Evolutionary conservation across 2,329 filamentous ascomycete species (phyloP).

Genomic region (Huntiella savannae): DNA sequence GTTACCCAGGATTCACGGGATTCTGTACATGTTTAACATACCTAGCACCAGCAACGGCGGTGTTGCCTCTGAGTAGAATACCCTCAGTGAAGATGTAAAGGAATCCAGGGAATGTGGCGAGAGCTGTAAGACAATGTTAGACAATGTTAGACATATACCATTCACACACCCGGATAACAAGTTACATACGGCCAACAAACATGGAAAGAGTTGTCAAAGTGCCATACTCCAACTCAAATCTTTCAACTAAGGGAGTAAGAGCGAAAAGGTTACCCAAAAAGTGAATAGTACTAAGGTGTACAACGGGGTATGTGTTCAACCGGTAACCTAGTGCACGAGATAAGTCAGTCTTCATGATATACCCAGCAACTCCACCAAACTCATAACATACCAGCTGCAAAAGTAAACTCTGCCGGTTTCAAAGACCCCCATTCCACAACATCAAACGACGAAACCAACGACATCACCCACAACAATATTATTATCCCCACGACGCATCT

Average conservation of each 20-base stretch:
- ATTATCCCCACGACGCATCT: constrained; percentile 35
- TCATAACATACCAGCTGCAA: constrained; percentile 5
- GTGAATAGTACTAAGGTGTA: constrained; percentile 70
- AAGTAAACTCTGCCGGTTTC: constrained; percentile 48
- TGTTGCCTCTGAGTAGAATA: constrained; percentile 51
- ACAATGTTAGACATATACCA: background rate
- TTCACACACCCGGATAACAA: background rate
- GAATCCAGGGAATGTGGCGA: constrained; percentile 65
- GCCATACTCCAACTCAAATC: constrained; percentile 84
- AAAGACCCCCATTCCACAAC: constrained; percentile 60
- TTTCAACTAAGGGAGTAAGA: constrained; percentile 71
- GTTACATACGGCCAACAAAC: constrained; percentile 67
- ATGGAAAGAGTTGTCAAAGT: constrained; percentile 73
- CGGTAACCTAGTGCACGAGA: constrained; percentile 50
- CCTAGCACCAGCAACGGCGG: constrained; percentile 65
- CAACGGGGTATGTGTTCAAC: constrained; percentile 76
- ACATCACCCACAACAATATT: constrained; percentile 50
- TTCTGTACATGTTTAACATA: constrained; percentile 22
- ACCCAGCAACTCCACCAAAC: background rate
- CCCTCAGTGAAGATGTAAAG: constrained; percentile 66
- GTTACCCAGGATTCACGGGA: background rate
- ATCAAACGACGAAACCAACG: constrained; percentile 51
- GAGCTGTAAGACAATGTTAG: constrained; percentile 27
- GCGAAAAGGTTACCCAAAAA: constrained; percentile 61
- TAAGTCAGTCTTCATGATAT: background rate